phyloP scores from a whole-genome alignment of 441 rosid genomes.

The Pelargonium citronellum region DNA sequence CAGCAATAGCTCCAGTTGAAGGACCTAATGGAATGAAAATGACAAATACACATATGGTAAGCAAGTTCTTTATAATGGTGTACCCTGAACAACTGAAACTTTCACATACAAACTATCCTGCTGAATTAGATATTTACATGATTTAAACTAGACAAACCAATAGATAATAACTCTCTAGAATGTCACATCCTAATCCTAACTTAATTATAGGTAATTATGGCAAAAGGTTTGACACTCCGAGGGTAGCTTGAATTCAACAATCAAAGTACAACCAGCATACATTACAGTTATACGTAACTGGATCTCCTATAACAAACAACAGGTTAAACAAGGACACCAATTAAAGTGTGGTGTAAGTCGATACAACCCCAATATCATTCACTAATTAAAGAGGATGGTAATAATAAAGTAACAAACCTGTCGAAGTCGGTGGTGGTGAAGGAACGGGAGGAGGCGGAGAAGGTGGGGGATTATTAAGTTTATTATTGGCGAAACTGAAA shows the following conservation, averaged over 20 bases:
- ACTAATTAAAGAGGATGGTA: not conserved
- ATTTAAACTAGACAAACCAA: not conserved
- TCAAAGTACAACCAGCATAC: no score
- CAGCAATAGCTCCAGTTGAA: slow-evolving; percentile 18
- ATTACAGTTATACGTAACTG: no score
- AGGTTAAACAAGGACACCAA: slow-evolving; percentile 3
- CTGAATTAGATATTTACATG: not conserved
- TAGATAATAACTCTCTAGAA: not conserved
- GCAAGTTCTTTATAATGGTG: not conserved
- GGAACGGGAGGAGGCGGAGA: slow-evolving; percentile 62
- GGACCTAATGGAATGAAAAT: slow-evolving; percentile 4
- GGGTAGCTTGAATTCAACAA: no score
- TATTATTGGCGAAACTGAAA: slow-evolving; percentile 60
- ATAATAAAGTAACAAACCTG: slow-evolving; percentile 30
- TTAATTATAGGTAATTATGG: no score
- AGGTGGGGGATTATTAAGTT: not conserved
- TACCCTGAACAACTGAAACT: not conserved
- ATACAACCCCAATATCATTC: not conserved
- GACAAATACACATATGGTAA: not conserved
- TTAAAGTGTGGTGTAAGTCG: not conserved
- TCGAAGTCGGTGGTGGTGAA: slow-evolving; percentile 32
- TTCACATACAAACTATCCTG: not conserved
- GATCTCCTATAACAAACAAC: no score
- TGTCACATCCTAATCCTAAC: no score
- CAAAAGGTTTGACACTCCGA: no score